These are phyloP conservation scores for Thelonectria olida DNA, from an alignment of 2,329 filamentous ascomycete genomes.

Conservation along the genomic window DNA sequence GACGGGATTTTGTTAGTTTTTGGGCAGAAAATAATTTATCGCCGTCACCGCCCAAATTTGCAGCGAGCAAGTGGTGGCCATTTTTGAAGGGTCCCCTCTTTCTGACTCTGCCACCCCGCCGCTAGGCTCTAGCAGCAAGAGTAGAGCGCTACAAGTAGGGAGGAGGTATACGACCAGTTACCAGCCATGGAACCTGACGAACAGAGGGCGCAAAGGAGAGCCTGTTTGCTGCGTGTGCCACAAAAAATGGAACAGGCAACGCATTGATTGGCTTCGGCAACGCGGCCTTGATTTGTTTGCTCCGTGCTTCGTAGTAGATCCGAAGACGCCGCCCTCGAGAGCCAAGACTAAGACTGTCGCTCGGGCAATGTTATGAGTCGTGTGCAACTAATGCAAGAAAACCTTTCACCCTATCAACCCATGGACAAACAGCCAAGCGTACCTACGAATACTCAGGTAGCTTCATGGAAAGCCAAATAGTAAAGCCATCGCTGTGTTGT, in stretches of 20 bases:
- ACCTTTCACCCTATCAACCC: not conserved
- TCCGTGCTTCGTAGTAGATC: no score
- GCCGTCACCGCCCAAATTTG: constrained; percentile 41
- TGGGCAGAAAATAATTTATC: constrained; percentile 44
- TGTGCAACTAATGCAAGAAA: not conserved
- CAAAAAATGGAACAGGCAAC: not conserved
- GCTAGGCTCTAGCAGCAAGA: not conserved
- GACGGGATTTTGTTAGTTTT: constrained; percentile 40
- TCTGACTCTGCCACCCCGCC: not conserved
- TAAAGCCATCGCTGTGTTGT: not conserved
- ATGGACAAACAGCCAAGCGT: no score
- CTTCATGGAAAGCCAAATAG: not conserved
- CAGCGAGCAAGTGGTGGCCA: constrained; percentile 1
- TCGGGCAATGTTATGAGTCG: not conserved
- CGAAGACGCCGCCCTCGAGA: not conserved
- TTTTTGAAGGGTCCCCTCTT: not conserved
- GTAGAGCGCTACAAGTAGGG: no score
- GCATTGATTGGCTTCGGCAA: not conserved
- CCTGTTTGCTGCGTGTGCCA: not conserved
- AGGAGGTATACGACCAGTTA: no score
- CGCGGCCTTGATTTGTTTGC: not conserved
- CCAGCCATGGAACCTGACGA: no score
- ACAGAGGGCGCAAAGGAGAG: no score
- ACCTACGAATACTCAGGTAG: no score
- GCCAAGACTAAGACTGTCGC: not conserved